A percentile compares a stretch with the other conserved stretches of the same genome.
Conservation (phyloP, 441 rosid species). For the Populus hybrid region DNA sequence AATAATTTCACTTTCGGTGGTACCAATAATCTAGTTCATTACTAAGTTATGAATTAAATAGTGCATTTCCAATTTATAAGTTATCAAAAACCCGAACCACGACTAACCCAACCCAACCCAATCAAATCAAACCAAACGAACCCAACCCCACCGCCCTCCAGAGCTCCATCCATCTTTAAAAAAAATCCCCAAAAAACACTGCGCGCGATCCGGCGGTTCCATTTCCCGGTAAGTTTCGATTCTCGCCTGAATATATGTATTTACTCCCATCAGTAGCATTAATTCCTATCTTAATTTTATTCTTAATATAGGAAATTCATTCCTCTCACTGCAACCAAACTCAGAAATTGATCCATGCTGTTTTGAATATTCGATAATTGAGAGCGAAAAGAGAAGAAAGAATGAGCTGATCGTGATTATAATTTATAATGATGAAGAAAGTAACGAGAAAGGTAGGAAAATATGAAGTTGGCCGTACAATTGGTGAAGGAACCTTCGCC, state of each 20-base stretch:
- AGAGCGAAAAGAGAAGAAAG: background rate
- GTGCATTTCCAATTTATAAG: background rate
- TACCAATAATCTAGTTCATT: background rate
- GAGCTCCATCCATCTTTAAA: background rate
- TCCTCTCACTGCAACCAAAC: background rate
- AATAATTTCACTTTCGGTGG: background rate
- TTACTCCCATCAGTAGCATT: background rate
- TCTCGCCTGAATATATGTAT: background rate
- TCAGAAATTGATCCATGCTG: background rate
- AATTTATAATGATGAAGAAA: slow-evolving; percentile 28
- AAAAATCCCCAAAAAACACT: background rate
- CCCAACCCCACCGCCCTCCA: background rate
- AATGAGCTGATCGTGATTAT: background rate
- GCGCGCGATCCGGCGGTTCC: background rate
- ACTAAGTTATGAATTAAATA: background rate
- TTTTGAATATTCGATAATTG: background rate
- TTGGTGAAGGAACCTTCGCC: slow-evolving; percentile 95
- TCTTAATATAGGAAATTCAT: background rate
- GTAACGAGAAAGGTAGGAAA: slow-evolving; percentile 64
- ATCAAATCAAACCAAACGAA: background rate
- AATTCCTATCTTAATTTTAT: background rate
- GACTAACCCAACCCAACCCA: background rate
- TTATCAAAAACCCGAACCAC: background rate
- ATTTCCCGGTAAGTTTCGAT: background rate
- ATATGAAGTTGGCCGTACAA: slow-evolving; percentile 79